phyloP scores from a whole-genome alignment of 345 rosid genomes.

The Salix udensis region DNA sequence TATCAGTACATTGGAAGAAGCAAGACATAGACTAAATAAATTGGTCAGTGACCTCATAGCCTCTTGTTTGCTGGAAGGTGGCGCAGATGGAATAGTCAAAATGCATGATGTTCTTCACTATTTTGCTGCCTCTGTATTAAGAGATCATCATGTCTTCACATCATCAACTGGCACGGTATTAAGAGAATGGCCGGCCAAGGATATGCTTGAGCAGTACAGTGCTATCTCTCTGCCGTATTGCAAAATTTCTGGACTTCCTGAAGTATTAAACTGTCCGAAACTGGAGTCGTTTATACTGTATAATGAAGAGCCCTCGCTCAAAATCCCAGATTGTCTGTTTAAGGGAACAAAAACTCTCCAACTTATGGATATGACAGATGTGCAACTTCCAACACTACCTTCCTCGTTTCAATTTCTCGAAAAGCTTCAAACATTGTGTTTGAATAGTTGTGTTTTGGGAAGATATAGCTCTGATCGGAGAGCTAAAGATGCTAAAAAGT shows the following conservation, averaged over 20 bases:
- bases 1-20: neutral
- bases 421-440: slow-evolving; percentile 19
- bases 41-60: slow-evolving; percentile 16
- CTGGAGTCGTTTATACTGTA: slow-evolving; percentile 4
- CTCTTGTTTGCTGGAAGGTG: slow-evolving; percentile 12
- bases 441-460: neutral
- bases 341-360: neutral
- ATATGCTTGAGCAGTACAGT: neutral
- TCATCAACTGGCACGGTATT: neutral
- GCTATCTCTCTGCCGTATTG: neutral
- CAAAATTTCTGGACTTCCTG: slow-evolving; percentile 1
- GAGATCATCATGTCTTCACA: neutral
- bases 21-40: neutral
- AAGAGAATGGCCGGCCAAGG: neutral
- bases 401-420: slow-evolving; percentile 1
- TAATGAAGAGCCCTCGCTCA: no score
- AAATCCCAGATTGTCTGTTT: slow-evolving; percentile 6
- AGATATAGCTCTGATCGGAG: slow-evolving; percentile 9
- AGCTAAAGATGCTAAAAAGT: slow-evolving; percentile 5
- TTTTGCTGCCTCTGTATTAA: neutral
- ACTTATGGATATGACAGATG: slow-evolving; percentile 8
- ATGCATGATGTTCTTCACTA: slow-evolving; percentile 27
- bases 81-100: neutral
- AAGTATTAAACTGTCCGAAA: slow-evolving; percentile 12
- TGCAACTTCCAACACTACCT: slow-evolving; percentile 6